These are phyloP conservation scores for Cryptosporidium parvum DNA, from an alignment of 169 alveolate genomes.

Conservation along the genomic window DNA sequence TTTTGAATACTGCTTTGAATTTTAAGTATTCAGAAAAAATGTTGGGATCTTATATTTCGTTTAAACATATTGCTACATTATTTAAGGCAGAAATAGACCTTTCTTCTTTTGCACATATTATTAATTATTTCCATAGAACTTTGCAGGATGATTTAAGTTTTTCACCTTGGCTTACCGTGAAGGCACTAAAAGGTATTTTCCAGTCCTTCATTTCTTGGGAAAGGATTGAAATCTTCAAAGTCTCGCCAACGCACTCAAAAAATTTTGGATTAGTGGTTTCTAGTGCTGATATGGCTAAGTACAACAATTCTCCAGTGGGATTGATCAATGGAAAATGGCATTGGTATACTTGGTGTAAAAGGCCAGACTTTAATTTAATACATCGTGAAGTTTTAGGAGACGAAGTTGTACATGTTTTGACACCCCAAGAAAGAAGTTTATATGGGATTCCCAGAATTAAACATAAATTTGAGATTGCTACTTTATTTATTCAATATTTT, in stretches of 20 bases:
- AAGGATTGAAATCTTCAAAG: neutral
- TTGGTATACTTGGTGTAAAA: conserved; percentile 63
- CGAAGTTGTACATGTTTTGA: conserved; percentile 24
- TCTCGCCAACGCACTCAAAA: neutral
- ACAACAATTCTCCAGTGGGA: conserved; percentile 40
- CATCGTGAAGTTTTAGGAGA: conserved; percentile 29
- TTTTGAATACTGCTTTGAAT: conserved; percentile 36
- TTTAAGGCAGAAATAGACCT: conserved; percentile 1
- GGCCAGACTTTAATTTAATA: conserved; percentile 7
- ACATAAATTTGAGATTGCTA: conserved; percentile 26
- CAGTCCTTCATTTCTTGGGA: conserved; percentile 50
- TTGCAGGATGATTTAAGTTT: conserved; percentile 45
- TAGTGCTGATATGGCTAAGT: conserved; percentile 11
- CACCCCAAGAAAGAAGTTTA: conserved; percentile 15
- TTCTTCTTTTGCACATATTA: neutral
- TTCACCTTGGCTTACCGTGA: conserved; percentile 55
- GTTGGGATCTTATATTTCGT: conserved; percentile 13
- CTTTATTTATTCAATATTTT: conserved; percentile 48
- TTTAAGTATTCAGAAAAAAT: conserved; percentile 21
- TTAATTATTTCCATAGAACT: conserved; percentile 14
- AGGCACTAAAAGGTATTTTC: conserved; percentile 23
- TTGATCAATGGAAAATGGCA: conserved; percentile 27
- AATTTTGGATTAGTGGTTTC: neutral
- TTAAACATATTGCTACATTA: conserved; percentile 35
- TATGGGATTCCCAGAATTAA: conserved; percentile 15